Percentiles rank a stretch among this genome's conserved stretches.
phyloP scores from a whole-genome alignment of 2,329 filamentous ascomycete species.

The Colletotrichum tofieldiae region DNA sequence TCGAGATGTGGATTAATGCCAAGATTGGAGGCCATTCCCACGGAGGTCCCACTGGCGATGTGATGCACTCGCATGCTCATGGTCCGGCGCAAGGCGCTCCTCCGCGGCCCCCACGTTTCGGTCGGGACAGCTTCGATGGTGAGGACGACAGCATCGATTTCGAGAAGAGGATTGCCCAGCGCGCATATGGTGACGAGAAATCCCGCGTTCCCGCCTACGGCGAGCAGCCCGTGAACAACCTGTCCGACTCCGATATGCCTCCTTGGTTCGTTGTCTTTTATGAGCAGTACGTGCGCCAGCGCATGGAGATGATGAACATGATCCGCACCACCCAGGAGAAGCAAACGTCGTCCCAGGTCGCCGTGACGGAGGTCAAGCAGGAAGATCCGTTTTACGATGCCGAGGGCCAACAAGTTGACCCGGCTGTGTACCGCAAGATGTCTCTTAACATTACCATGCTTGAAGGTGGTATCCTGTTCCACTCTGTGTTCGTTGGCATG shows the following conservation, averaged over 20 bases:
- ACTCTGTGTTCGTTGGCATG: conserved; percentile 84
- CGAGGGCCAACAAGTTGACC: conserved; percentile 62
- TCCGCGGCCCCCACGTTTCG: conserved; percentile 52
- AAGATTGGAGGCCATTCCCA: conserved; percentile 74
- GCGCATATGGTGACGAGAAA: conserved; percentile 58
- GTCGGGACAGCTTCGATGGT: conserved; percentile 53
- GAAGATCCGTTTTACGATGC: conserved; percentile 60
- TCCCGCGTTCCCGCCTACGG: conserved; percentile 45
- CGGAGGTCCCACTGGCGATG: conserved; percentile 66
- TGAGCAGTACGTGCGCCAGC: conserved; percentile 74
- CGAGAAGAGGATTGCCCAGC: conserved; percentile 60
- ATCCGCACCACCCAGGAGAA: conserved; percentile 57
- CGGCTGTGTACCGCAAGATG: conserved; percentile 70
- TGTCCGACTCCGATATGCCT: conserved; percentile 66
- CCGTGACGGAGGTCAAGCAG: conserved; percentile 44
- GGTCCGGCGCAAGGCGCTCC: conserved; percentile 42
- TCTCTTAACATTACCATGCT: conserved; percentile 82
- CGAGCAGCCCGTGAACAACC: conserved; percentile 47
- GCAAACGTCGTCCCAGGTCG: conserved; percentile 53
- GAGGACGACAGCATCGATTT: conserved; percentile 50
- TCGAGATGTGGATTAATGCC: conserved; percentile 74
- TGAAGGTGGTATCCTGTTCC: conserved; percentile 85
- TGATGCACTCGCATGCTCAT: conserved; percentile 32
- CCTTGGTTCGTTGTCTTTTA: conserved; percentile 76
- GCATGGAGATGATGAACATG: conserved; percentile 71